phyloP scores from a whole-genome alignment of 129 eudicot species.

The Pseudognaphalium luteoalbum region DNA sequence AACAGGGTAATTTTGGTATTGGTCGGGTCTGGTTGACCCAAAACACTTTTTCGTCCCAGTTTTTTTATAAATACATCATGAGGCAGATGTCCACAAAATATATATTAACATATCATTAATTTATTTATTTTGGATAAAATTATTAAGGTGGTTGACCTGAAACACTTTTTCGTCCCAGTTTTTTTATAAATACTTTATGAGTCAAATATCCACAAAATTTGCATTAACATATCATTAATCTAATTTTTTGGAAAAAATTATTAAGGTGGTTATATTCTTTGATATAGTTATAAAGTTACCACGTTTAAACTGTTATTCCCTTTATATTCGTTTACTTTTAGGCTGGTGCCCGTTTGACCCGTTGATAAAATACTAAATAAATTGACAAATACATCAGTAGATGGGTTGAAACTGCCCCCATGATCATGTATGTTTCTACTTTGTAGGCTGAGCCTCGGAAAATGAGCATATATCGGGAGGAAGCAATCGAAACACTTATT shows the following conservation, averaged over 20 bases:
- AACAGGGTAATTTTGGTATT: neutral
- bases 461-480: constrained; percentile 93
- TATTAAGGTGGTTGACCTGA: neutral
- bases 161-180: neutral
- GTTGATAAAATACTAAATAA: neutral
- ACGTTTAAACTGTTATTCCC: neutral
- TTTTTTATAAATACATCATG: neutral
- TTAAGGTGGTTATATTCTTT: neutral
- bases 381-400: neutral
- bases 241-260: neutral
- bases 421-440: neutral
- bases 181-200: neutral
- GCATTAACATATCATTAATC: neutral
- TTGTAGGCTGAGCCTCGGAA: constrained; percentile 68
- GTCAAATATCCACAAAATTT: neutral
- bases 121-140: neutral
- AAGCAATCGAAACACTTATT: constrained; percentile 66
- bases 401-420: neutral
- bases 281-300: no score
- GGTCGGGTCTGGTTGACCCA: neutral
- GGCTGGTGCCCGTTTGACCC: neutral
- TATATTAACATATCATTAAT: neutral
- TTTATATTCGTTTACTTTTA: neutral
- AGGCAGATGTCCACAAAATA: neutral
- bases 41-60: neutral